A percentile compares a stretch with the other conserved stretches of the same genome.
These are phyloP conservation scores for Cenchrus fungigraminus DNA, from an alignment of 176 grass and related monocot species.

Conservation along the genomic window DNA sequence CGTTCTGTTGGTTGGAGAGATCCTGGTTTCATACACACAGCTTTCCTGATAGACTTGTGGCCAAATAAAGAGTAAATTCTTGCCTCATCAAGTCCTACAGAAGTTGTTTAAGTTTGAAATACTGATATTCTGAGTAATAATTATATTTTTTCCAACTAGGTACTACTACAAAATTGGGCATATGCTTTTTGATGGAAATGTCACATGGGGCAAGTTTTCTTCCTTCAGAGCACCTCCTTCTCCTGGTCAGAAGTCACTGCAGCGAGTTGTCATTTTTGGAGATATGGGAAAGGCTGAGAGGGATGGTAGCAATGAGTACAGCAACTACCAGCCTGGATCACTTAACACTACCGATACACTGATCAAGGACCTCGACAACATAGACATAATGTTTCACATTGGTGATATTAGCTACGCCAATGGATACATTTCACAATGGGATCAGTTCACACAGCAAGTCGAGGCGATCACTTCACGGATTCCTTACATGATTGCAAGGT, in stretches of 20 bases:
- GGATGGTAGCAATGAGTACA: constrained; percentile 86
- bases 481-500: constrained; percentile 94
- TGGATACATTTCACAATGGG: constrained; percentile 94
- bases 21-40: constrained; percentile 92
- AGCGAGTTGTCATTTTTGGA: constrained; percentile 82
- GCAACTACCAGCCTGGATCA: constrained; percentile 79
- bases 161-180: constrained; percentile 86
- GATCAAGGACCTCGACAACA: constrained; percentile 81
- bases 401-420: constrained; percentile 89
- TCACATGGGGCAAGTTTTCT: constrained; percentile 71
- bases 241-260: constrained; percentile 81
- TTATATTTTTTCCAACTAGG: constrained; percentile 37
- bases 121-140: not conserved
- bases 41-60: constrained; percentile 75
- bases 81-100: not conserved
- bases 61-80: constrained; percentile 73
- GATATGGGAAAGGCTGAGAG: constrained; percentile 98
- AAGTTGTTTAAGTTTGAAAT: not conserved
- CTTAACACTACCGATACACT: constrained; percentile 83
- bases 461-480: constrained; percentile 80
- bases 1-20: constrained; percentile 93
- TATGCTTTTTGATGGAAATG: constrained; percentile 42
- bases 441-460: constrained; percentile 92
- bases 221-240: constrained; percentile 78
- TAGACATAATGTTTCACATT: constrained; percentile 85